Conservation (phyloP, 768 basidiomycete genomes). For the Dentipellis sp. region DNA sequence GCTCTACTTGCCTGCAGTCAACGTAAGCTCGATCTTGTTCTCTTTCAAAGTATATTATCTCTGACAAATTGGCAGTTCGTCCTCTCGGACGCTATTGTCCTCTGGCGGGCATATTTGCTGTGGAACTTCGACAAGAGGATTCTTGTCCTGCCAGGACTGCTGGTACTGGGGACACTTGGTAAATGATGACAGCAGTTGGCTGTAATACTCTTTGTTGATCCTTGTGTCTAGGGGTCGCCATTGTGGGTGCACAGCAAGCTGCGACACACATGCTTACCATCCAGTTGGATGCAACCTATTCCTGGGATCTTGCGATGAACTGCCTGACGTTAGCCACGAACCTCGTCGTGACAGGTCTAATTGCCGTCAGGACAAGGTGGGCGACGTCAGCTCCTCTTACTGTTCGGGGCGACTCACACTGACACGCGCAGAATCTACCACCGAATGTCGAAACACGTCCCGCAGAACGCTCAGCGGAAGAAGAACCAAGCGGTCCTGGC, state of each 20-base stretch:
- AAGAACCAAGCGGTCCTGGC: neutral
- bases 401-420: neutral
- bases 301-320: neutral
- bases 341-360: neutral
- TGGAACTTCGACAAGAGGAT: neutral
- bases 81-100: neutral
- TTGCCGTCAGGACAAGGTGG: neutral
- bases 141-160: neutral
- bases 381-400: neutral
- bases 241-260: neutral
- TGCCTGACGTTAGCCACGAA: neutral
- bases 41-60: neutral
- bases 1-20: neutral
- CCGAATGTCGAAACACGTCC: neutral
- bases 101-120: neutral
- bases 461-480: neutral
- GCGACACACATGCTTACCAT: neutral
- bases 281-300: neutral
- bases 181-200: too few relatives aligned
- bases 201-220: neutral
- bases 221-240: neutral
- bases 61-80: neutral
- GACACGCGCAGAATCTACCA: neutral
- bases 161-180: neutral
- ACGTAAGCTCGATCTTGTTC: neutral